A percentile compares a stretch with the other conserved stretches of the same genome.
These are phyloP conservation scores for Suillus subalutaceus DNA, from an alignment of 768 basidiomycete species.

Conservation along the genomic window DNA sequence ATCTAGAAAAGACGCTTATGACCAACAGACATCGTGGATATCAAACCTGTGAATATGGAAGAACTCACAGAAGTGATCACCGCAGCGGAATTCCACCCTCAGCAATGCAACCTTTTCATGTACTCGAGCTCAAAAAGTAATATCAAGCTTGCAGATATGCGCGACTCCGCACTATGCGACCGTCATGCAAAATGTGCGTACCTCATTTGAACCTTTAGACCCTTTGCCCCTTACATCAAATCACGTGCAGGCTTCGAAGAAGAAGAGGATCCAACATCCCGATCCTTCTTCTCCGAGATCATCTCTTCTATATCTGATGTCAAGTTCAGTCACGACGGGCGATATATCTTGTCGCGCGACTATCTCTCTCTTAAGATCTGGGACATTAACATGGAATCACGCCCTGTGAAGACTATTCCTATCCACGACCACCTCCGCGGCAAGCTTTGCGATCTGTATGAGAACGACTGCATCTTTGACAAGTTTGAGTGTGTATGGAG, in stretches of 20 bases:
- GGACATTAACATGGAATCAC: slow-evolving; percentile 99
- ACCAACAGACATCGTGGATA: slow-evolving; percentile 92
- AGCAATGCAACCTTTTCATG: slow-evolving; percentile 98
- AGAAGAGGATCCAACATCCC: slow-evolving; percentile 95
- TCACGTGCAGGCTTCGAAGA: slow-evolving; percentile 86
- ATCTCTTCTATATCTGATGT: slow-evolving; percentile 99
- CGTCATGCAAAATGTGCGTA: slow-evolving; percentile 90
- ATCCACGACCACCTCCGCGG: slow-evolving; percentile 98
- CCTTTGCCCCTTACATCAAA: slow-evolving; percentile 18
- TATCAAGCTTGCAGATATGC: slow-evolving; percentile 99
- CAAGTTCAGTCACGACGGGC: slow-evolving; percentile 97
- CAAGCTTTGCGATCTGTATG: slow-evolving; percentile 97
- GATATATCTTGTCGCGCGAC: slow-evolving; percentile 95
- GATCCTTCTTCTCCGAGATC: slow-evolving; percentile 99
- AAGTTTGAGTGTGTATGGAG: slow-evolving; percentile 99
- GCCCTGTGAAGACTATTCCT: slow-evolving; percentile 95
- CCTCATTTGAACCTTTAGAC: slow-evolving; percentile 7
- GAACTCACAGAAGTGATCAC: slow-evolving; percentile 99
- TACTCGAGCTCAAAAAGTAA: slow-evolving; percentile 99
- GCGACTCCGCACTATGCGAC: slow-evolving; percentile 96
- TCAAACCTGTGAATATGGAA: slow-evolving; percentile 99
- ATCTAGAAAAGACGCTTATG: neutral
- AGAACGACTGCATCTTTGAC: slow-evolving; percentile 99
- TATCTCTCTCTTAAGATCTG: slow-evolving; percentile 98
- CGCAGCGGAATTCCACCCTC: slow-evolving; percentile 98